These are phyloP conservation scores for Arachnomyces sp. DNA, from an alignment of 2,329 filamentous ascomycete species.

Conservation along the genomic window DNA sequence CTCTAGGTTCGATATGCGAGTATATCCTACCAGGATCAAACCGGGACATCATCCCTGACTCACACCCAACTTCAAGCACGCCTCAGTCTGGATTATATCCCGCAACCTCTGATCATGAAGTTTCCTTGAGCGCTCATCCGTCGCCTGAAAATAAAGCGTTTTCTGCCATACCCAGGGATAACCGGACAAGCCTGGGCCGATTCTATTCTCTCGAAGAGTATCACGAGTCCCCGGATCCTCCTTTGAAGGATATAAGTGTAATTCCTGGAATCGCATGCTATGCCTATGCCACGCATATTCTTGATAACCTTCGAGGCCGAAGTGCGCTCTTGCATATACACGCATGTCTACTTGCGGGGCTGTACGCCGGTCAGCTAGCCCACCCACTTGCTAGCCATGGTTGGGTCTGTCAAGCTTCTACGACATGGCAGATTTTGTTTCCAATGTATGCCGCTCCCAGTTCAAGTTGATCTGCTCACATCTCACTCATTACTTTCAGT, in stretches of 20 bases:
- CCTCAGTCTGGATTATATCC: conserved; percentile 21
- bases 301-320: conserved; percentile 71
- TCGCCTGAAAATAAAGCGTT: too few relatives aligned
- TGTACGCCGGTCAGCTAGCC: conserved; percentile 83
- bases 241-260: conserved; percentile 62
- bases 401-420: conserved; percentile 55
- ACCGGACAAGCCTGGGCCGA: conserved; percentile 10
- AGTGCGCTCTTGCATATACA: conserved; percentile 78
- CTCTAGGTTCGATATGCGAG: conserved; percentile 73
- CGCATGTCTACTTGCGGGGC: conserved; percentile 70
- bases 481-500: conserved; percentile 12
- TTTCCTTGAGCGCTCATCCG: conserved; percentile 16
- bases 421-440: conserved; percentile 61
- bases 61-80: conserved; percentile 13
- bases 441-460: conserved; percentile 51
- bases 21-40: conserved; percentile 49
- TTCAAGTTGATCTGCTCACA: neutral
- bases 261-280: conserved; percentile 89
- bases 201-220: conserved; percentile 9
- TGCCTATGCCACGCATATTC: conserved; percentile 73
- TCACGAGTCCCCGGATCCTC: conserved; percentile 14
- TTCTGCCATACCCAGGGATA: conserved; percentile 11
- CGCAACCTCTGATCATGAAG: conserved; percentile 18
- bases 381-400: conserved; percentile 78
- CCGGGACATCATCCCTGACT: conserved; percentile 18